phyloP scores from a whole-genome alignment of 768 basidiomycete species.

The Kondoa subrosea region DNA sequence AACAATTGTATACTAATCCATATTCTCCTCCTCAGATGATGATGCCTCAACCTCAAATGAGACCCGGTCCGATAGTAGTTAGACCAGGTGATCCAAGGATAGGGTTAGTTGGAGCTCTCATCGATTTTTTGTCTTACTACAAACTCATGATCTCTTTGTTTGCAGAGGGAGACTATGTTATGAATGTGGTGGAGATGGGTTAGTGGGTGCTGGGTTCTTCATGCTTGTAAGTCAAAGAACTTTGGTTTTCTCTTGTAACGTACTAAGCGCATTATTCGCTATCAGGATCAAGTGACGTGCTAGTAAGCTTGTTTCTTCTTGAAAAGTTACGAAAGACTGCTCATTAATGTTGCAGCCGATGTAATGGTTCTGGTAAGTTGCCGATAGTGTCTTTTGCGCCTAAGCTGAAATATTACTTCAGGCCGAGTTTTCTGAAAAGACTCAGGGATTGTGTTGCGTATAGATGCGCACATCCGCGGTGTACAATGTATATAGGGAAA shows the following conservation, averaged over 20 bases:
- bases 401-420: too few relatives aligned
- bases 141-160: background rate
- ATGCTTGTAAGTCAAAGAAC: background rate
- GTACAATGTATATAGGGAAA: too few relatives aligned
- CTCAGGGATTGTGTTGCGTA: too few relatives aligned
- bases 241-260: too few relatives aligned
- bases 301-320: too few relatives aligned
- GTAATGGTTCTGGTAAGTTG: background rate
- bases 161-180: constrained; percentile 1
- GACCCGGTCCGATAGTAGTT: background rate
- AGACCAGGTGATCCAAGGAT: background rate
- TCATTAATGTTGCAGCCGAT: background rate
- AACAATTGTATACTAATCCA: background rate
- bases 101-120: background rate
- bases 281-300: background rate
- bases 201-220: background rate
- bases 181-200: background rate
- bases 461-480: too few relatives aligned
- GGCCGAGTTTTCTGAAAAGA: too few relatives aligned
- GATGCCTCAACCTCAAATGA: too few relatives aligned
- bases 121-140: background rate
- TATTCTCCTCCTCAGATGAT: background rate
- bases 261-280: background rate
- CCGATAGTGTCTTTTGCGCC: too few relatives aligned
- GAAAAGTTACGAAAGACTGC: background rate